Percentiles rank a stretch among this genome's conserved stretches.
These are phyloP conservation scores for Saccharomycopsis lassenensis DNA, from an alignment of 805 yeast genomes.

Conservation along the genomic window DNA sequence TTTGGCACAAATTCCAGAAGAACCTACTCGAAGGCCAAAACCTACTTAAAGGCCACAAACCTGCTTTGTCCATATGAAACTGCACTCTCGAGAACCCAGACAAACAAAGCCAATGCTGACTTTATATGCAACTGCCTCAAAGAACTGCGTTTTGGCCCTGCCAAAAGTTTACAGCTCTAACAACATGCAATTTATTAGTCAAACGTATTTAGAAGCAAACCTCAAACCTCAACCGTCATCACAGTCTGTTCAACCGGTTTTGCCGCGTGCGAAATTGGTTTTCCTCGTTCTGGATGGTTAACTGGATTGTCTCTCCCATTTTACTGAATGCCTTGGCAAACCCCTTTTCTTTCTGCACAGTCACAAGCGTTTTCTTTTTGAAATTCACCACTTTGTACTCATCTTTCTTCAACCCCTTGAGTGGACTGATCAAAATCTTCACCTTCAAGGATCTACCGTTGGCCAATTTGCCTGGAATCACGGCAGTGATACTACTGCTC, in stretches of 20 bases:
- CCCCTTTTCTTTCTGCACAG: conserved; percentile 34
- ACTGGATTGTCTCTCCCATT: conserved; percentile 32
- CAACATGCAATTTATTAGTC: no score
- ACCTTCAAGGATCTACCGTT: conserved; percentile 37
- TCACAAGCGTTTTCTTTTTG: conserved; percentile 29
- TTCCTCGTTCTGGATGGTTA: conserved; percentile 36
- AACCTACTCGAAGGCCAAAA: no score
- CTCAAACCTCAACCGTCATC: no score
- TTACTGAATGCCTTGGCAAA: conserved; percentile 35
- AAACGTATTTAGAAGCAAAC: no score
- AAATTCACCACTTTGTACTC: conserved; percentile 21
- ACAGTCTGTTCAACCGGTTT: neutral
- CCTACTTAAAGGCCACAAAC: no score
- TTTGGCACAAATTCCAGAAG: no score
- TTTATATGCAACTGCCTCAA: no score
- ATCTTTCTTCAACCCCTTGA: conserved; percentile 6
- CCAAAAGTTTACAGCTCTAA: no score
- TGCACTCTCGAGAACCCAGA: no score
- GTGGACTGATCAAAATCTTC: conserved; percentile 29
- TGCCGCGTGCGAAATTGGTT: conserved; percentile 16
- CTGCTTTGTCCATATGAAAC: no score
- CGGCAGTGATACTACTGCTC: conserved; percentile 35
- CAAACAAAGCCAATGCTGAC: no score
- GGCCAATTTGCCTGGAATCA: conserved; percentile 36
- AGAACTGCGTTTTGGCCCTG: no score